Evolutionary conservation across 257 asterid genomes (phyloP).

Genomic region (Rauvolfia tetraphylla): DNA sequence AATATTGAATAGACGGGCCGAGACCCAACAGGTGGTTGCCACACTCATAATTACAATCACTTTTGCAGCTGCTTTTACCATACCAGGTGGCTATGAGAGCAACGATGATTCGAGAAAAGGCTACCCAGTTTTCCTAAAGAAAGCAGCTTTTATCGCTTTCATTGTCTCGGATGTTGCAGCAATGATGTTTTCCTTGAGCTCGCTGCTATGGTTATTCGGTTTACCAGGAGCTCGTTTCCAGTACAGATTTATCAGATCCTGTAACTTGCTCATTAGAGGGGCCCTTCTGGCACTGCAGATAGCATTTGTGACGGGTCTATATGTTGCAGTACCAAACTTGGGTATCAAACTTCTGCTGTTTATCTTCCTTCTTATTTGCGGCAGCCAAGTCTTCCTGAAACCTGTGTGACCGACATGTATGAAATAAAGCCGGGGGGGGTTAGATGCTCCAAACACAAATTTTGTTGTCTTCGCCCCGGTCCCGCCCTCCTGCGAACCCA

Average conservation of each 20-base stretch:
- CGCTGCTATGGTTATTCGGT: background rate
- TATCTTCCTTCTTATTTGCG: too few species aligned
- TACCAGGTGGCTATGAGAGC: background rate
- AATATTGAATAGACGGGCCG: background rate
- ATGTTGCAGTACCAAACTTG: background rate
- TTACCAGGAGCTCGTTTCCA: too few species aligned
- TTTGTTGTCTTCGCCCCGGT: too few species aligned
- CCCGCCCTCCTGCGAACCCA: too few species aligned
- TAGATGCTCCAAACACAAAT: too few species aligned
- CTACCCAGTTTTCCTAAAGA: background rate
- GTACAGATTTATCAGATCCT: too few species aligned
- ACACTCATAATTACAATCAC: background rate
- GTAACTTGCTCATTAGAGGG: background rate
- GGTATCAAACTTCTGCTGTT: background rate
- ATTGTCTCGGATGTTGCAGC: background rate
- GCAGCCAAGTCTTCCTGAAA: too few species aligned
- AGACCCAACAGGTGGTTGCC: background rate
- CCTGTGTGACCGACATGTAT: too few species aligned
- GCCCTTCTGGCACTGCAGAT: slow-evolving; percentile 4
- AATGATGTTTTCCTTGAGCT: background rate
- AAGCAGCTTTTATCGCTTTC: background rate
- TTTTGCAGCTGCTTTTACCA: slow-evolving; percentile 9
- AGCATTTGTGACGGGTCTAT: slow-evolving; percentile 15
- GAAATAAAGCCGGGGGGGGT: too few species aligned
- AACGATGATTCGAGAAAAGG: background rate